Evolutionary conservation across 176 grass and related monocot genomes (phyloP).

Genomic region (Hsuehochloa calcarea): DNA sequence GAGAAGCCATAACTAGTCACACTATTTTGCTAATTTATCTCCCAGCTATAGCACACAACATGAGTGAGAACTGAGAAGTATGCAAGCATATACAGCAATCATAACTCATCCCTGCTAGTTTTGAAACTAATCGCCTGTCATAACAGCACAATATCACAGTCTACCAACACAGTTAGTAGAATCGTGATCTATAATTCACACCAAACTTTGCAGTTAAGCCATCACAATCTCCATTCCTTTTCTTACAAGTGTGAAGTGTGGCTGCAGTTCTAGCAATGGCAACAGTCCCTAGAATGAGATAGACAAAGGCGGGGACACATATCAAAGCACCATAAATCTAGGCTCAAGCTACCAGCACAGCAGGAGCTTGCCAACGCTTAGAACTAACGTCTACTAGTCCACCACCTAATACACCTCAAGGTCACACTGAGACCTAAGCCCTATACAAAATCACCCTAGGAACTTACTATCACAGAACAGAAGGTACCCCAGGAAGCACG

Average conservation of each 20-base stretch:
- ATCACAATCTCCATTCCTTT: not conserved
- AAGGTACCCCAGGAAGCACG: slow-evolving; percentile 3
- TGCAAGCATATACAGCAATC: not conserved
- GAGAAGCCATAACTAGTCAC: not conserved
- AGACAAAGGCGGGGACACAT: not conserved
- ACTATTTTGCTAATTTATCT: not conserved
- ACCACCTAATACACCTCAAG: not conserved
- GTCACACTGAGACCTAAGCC: not conserved
- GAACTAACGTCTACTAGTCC: slow-evolving; percentile 15
- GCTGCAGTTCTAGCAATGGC: not conserved
- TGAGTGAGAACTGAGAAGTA: not conserved
- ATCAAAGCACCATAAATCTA: not conserved
- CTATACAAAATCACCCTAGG: not conserved
- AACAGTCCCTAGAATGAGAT: not conserved
- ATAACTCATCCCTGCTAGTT: not conserved
- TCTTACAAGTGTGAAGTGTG: not conserved
- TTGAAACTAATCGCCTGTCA: not conserved
- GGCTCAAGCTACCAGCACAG: not conserved
- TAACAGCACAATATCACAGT: not conserved
- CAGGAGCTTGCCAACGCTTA: slow-evolving; percentile 5
- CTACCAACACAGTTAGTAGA: not conserved
- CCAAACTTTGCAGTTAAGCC: not conserved
- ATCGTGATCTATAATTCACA: not conserved
- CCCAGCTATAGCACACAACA: not conserved
- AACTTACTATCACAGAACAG: not conserved